phyloP scores from a whole-genome alignment of 2,329 filamentous ascomycete species.

The Sphaerulina vaccinii region DNA sequence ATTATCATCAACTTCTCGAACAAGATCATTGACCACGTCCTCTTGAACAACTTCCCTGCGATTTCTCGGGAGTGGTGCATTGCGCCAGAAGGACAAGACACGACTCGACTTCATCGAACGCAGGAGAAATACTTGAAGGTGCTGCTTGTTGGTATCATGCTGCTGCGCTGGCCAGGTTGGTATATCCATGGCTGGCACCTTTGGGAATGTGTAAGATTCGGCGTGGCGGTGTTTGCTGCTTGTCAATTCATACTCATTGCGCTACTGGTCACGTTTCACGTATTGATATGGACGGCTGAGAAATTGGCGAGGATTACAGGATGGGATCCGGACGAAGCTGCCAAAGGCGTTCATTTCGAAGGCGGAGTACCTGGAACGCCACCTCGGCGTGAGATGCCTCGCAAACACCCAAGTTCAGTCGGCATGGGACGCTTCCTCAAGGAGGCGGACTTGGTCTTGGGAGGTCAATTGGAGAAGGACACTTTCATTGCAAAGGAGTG shows the following conservation, averaged over 20 bases:
- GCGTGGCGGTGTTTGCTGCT: not conserved
- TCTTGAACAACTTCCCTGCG: not conserved
- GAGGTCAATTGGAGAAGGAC: not conserved
- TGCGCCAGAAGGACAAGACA: not conserved
- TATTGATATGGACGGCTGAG: not conserved
- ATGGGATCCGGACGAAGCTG: not conserved
- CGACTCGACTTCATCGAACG: not conserved
- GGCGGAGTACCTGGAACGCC: not conserved
- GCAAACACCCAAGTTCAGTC: conserved; percentile 7
- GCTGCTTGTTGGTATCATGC: not conserved
- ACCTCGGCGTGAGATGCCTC: not conserved
- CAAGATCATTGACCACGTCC: not conserved
- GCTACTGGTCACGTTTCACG: not conserved
- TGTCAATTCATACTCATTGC: not conserved
- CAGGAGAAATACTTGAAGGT: not conserved
- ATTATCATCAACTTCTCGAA: not conserved
- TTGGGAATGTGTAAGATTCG: not conserved
- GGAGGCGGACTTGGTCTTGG: not conserved
- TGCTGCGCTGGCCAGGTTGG: conserved; percentile 5
- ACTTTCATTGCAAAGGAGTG: not conserved
- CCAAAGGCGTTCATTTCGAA: not conserved
- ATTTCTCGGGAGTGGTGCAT: not conserved
- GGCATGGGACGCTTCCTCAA: conserved; percentile 3
- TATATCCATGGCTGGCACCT: not conserved
- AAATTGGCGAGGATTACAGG: not conserved